Conservation (phyloP, 2,329 filamentous ascomycete genomes). For the Xylariales sp. region DNA sequence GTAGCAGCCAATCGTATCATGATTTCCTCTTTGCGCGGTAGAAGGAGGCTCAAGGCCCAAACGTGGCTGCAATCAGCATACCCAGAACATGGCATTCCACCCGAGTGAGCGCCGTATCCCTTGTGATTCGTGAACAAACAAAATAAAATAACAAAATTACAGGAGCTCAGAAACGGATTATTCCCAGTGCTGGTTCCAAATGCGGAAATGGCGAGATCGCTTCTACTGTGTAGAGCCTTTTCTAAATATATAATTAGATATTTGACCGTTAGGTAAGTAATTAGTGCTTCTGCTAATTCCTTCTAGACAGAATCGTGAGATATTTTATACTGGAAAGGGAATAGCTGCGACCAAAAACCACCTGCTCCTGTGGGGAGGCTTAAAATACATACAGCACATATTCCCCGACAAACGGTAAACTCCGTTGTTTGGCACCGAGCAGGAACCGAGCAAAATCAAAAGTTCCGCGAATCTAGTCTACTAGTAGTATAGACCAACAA, state of each 20-base stretch:
- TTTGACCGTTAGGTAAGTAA: slow-evolving; percentile 12
- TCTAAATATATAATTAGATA: slow-evolving; percentile 20
- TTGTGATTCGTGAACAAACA: background rate
- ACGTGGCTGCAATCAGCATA: background rate
- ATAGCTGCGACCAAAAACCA: background rate
- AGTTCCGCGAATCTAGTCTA: background rate
- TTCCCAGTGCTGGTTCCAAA: no score
- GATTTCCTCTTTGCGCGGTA: background rate
- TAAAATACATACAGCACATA: slow-evolving; percentile 7
- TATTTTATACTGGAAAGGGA: slow-evolving; percentile 4
- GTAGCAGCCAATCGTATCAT: background rate
- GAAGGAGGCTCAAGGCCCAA: background rate
- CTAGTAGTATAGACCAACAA: no score
- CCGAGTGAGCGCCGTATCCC: background rate
- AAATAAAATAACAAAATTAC: slow-evolving; percentile 2
- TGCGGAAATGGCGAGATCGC: background rate
- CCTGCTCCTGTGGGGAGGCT: slow-evolving; percentile 15
- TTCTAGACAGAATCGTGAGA: background rate
- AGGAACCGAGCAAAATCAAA: background rate
- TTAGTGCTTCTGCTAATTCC: background rate
- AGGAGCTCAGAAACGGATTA: background rate
- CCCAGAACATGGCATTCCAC: background rate
- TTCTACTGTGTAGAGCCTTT: slow-evolving; percentile 8
- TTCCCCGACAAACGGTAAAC: slow-evolving; percentile 14
- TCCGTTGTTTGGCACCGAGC: slow-evolving; percentile 11